Conservation (phyloP, 495 filamentous ascomycete species). For the Xylaria castorea region DNA sequence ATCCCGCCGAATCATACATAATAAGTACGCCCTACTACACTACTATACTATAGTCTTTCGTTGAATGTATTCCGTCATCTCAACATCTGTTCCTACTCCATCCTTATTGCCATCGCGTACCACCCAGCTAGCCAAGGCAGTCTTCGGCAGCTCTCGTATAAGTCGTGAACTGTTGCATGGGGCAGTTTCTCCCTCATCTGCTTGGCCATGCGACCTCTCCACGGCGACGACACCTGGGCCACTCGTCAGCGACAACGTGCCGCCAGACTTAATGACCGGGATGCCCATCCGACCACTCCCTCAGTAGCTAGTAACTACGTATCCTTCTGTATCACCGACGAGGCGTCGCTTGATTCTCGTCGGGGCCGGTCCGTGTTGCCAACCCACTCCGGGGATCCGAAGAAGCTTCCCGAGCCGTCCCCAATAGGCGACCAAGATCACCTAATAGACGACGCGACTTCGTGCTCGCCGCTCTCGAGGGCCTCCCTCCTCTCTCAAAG, state of each 20-base stretch:
- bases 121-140: neutral
- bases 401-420: constrained; percentile 35
- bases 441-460: constrained; percentile 28
- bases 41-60: constrained; percentile 2
- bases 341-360: constrained; percentile 57
- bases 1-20: neutral
- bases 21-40: neutral
- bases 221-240: constrained; percentile 45
- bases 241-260: constrained; percentile 41
- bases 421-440: constrained; percentile 35
- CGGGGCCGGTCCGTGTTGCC: constrained; percentile 41
- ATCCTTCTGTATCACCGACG: constrained; percentile 63
- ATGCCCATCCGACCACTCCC: constrained; percentile 38
- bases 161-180: neutral
- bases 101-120: constrained; percentile 1
- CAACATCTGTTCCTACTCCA: neutral
- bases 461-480: constrained; percentile 31
- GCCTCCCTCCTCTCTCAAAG: constrained; percentile 38
- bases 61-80: constrained; percentile 21
- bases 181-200: neutral
- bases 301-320: constrained; percentile 48
- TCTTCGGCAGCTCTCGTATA: neutral
- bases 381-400: constrained; percentile 43
- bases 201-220: constrained; percentile 47
- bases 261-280: neutral